These are phyloP conservation scores for Dactylellina haptotyla DNA, from an alignment of 2,329 filamentous ascomycete species.

Conservation along the genomic window DNA sequence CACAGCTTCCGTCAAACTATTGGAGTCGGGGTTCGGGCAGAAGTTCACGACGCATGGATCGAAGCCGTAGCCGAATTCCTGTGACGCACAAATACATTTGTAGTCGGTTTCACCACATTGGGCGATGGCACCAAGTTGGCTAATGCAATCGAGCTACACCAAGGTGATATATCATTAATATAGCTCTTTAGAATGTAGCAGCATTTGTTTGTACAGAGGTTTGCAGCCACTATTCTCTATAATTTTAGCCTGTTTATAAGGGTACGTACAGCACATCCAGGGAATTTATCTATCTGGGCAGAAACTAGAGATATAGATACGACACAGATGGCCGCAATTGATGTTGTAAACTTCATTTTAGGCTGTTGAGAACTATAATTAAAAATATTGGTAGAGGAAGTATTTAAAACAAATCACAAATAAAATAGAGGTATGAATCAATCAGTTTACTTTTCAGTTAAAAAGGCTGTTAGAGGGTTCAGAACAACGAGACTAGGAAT, in stretches of 20 bases:
- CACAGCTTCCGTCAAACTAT: conserved; percentile 15
- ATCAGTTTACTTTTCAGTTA: no score
- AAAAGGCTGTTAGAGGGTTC: no score
- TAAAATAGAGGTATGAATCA: neutral
- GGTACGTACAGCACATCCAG: conserved; percentile 28
- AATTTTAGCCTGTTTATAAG: neutral
- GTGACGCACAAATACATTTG: conserved; percentile 23
- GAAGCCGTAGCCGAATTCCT: conserved; percentile 24
- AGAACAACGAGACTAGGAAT: no score
- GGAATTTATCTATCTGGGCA: conserved; percentile 29
- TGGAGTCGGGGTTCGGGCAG: neutral
- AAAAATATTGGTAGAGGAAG: neutral
- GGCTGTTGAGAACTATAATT: neutral
- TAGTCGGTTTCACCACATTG: conserved; percentile 17
- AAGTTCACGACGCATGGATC: conserved; percentile 4
- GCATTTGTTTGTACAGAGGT: no score
- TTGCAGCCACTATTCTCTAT: no score
- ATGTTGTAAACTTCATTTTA: conserved; percentile 20
- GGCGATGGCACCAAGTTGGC: conserved; percentile 17
- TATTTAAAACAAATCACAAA: neutral
- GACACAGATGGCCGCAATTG: neutral
- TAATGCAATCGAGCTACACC: conserved; percentile 15
- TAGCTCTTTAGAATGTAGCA: neutral
- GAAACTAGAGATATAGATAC: conserved; percentile 8
- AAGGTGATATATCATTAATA: neutral